Base-by-base conservation (phyloP, 2,329 filamentous ascomycete species). In the Fusarium sp. region DNA sequence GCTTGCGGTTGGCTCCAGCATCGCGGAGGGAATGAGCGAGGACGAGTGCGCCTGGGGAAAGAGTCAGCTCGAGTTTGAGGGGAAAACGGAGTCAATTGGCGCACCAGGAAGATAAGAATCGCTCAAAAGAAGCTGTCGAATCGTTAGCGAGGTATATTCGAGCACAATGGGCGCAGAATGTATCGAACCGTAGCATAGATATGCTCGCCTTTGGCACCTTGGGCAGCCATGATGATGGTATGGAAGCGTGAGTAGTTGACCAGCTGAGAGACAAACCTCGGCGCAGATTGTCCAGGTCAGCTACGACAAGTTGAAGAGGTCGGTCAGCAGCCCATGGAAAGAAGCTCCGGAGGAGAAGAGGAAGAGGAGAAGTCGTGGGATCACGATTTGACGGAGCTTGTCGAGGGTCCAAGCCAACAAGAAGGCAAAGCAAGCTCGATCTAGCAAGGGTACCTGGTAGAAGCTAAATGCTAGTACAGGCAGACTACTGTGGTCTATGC, bases 11-110 rank as follows among this genome's bases (percentile, higher is more conserved):
- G 40, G 94, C 93, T 61, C 93, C 93, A 75, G 90, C 91, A 90
- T 99, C 96, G 81, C 93, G 92, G 61, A 99, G 85, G 34, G 96
- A 98, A 84, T 98, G 94, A 67, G 94, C 94, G 70, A 99, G 90
- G 48, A 99, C 94, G 74, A 96, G 89, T 65, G 94, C 95, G 80
- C 96, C 95, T 97, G 73, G 29, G 27, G 46, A 53, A 43, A 38
- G 54, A 38, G 44, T 73, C 44, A 74, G 69, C 47, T 18, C 27
- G 27, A 34, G n/a, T 58, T 48, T 47, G 25, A 34, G 32, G 41
- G n/a, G 46, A 38, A 16, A 13, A 9, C 25, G 32, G 54, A 54
- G 51, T 51, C 54, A 69, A 71, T 68, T 59, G 62, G 80, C 82
- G 76, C 85, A 97, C 94, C 94, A 80, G 96, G 95, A 53, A 99